Conservation (phyloP, 352 stramenopile species). For the Pythium biforme region DNA sequence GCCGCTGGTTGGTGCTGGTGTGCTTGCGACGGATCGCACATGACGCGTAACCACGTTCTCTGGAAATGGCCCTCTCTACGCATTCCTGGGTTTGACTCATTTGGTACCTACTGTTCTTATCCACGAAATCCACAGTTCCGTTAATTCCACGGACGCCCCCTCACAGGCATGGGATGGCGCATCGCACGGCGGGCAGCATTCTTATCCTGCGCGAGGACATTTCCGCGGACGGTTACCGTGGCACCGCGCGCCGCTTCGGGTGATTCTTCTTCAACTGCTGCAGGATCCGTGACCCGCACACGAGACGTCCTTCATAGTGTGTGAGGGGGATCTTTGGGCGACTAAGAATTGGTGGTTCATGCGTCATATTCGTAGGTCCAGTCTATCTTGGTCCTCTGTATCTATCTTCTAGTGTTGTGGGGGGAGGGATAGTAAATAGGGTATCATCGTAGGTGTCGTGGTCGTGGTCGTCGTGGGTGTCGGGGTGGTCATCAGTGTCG, state of each 20-base stretch:
- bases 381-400: slow-evolving; percentile 8
- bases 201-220: not conserved
- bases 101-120: not conserved
- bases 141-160: not conserved
- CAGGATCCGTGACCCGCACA: too few species aligned
- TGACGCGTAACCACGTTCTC: too few species aligned
- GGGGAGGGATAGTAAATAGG: slow-evolving; percentile 11
- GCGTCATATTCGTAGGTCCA: not conserved
- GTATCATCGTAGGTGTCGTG: not conserved
- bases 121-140: not conserved
- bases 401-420: slow-evolving; percentile 5
- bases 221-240: not conserved
- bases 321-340: too few species aligned
- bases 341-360: not conserved
- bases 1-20: too few species aligned
- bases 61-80: too few species aligned
- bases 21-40: too few species aligned
- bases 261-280: too few species aligned
- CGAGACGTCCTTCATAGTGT: too few species aligned
- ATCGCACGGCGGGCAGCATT: not conserved
- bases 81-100: not conserved
- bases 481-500: not conserved
- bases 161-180: not conserved
- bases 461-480: not conserved
- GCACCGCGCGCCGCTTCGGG: not conserved